Evolutionary conservation across 441 rosid species (phyloP).

Genomic region (Erodium texanum): DNA sequence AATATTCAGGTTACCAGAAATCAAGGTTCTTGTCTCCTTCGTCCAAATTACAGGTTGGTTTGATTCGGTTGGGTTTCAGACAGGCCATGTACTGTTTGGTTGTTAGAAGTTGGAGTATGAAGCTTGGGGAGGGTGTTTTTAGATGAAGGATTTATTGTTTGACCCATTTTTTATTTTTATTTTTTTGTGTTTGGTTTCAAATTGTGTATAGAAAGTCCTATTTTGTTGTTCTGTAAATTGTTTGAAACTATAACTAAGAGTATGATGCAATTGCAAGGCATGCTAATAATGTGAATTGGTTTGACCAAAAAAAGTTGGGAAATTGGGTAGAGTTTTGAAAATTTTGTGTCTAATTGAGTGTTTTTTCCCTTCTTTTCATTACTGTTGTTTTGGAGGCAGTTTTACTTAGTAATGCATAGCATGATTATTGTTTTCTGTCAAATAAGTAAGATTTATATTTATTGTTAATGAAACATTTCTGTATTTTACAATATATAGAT

Average conservation of each 20-base stretch:
- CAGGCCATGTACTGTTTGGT: neutral
- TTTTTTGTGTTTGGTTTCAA: neutral
- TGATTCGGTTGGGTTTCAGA: neutral
- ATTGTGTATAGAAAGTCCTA: neutral
- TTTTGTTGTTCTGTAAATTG: neutral
- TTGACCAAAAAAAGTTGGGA: constrained; percentile 1
- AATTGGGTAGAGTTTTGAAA: neutral
- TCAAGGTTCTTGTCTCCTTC: constrained; percentile 1
- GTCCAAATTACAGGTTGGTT: neutral
- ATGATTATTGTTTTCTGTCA: neutral
- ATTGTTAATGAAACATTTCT: neutral
- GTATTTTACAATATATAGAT: neutral
- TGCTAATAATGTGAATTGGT: neutral
- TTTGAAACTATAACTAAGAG: neutral
- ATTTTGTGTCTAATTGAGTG: neutral
- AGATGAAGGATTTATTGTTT: neutral
- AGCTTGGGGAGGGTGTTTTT: neutral
- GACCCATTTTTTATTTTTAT: neutral
- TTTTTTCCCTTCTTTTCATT: neutral
- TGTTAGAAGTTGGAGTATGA: neutral
- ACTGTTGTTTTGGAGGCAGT: neutral
- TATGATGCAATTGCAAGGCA: neutral
- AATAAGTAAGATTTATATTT: neutral
- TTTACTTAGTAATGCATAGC: neutral
- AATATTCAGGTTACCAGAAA: neutral